These are phyloP conservation scores for Peziza echinospora DNA, from an alignment of 495 filamentous ascomycete genomes.

Conservation along the genomic window DNA sequence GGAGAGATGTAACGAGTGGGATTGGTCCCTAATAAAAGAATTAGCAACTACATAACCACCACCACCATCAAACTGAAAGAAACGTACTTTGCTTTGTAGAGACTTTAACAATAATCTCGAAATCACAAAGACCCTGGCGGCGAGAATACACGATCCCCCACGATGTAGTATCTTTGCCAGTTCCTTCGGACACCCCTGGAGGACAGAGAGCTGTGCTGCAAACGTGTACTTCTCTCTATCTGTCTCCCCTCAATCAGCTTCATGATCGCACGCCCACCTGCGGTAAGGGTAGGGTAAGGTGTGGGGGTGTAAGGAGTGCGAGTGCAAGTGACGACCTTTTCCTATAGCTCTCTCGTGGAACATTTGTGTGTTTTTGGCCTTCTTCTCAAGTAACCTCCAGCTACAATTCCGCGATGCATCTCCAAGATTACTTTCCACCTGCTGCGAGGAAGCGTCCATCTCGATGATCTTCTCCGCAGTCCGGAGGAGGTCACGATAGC, in stretches of 20 bases:
- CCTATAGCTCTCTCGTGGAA: constrained; percentile 30
- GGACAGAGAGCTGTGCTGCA: constrained; percentile 38
- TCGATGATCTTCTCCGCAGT: constrained; percentile 80
- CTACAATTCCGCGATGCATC: constrained; percentile 63
- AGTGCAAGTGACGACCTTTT: constrained; percentile 25
- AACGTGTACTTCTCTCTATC: constrained; percentile 33
- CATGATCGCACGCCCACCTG: constrained; percentile 18
- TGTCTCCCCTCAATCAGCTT: constrained; percentile 21
- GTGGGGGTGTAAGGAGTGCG: constrained; percentile 24
- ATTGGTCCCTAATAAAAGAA: constrained; percentile 3
- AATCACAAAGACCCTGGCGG: constrained; percentile 64
- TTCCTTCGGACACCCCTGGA: constrained; percentile 35
- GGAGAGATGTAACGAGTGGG: constrained; percentile 37
- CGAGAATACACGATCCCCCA: constrained; percentile 38
- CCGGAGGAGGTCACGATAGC: constrained; percentile 78
- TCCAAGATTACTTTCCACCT: constrained; percentile 45
- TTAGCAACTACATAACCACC: too few species aligned
- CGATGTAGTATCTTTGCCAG: constrained; percentile 35
- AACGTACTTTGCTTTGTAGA: constrained; percentile 33
- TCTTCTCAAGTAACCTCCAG: constrained; percentile 43
- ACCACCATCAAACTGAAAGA: too few species aligned
- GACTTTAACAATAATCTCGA: constrained; percentile 48
- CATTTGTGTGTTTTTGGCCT: constrained; percentile 37
- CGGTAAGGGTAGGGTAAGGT: too few species aligned
- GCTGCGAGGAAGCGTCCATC: constrained; percentile 60